Conservation (phyloP, 2,329 filamentous ascomycete genomes). For the Calonectria pseudoreteaudii region DNA sequence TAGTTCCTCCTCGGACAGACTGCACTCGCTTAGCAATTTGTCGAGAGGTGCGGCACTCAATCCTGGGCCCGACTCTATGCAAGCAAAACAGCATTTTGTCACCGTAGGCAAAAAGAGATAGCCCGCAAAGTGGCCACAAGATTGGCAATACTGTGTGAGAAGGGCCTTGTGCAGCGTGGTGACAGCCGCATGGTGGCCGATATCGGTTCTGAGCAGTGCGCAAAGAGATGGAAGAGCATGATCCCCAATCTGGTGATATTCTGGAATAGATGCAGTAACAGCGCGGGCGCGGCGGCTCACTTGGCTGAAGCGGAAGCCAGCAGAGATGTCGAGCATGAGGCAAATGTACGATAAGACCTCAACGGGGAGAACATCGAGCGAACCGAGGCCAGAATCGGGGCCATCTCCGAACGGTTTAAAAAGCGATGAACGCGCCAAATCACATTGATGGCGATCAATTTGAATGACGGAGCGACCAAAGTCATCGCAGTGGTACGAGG, state of each 20-base stretch:
- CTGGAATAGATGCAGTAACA: slow-evolving; percentile 13
- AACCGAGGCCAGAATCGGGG: slow-evolving; percentile 18
- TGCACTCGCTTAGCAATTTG: slow-evolving; percentile 4
- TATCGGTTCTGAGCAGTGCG: slow-evolving; percentile 20
- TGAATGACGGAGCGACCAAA: slow-evolving; percentile 17
- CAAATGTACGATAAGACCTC: slow-evolving; percentile 20
- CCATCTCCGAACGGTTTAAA: slow-evolving; percentile 21
- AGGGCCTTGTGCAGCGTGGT: slow-evolving; percentile 20
- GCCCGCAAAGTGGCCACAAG: slow-evolving; percentile 16
- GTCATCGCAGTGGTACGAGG: slow-evolving; percentile 19
- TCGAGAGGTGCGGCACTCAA: slow-evolving; percentile 24
- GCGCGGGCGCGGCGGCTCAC: slow-evolving; percentile 17
- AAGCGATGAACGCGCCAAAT: slow-evolving; percentile 13
- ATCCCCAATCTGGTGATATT: slow-evolving; percentile 19
- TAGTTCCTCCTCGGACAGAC: slow-evolving; percentile 9
- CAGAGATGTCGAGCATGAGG: slow-evolving; percentile 26
- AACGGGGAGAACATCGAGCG: slow-evolving; percentile 24
- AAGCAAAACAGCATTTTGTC: slow-evolving; percentile 19
- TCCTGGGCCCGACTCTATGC: slow-evolving; percentile 19
- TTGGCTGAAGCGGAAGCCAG: slow-evolving; percentile 21
- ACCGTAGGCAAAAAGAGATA: slow-evolving; percentile 21
- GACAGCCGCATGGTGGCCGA: slow-evolving; percentile 21
- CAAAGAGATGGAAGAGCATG: slow-evolving; percentile 17
- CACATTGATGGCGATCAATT: slow-evolving; percentile 17
- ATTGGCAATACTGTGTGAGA: slow-evolving; percentile 14